These are phyloP conservation scores for Karstenula rhodostoma DNA, from an alignment of 2,329 filamentous ascomycete genomes.

Conservation along the genomic window DNA sequence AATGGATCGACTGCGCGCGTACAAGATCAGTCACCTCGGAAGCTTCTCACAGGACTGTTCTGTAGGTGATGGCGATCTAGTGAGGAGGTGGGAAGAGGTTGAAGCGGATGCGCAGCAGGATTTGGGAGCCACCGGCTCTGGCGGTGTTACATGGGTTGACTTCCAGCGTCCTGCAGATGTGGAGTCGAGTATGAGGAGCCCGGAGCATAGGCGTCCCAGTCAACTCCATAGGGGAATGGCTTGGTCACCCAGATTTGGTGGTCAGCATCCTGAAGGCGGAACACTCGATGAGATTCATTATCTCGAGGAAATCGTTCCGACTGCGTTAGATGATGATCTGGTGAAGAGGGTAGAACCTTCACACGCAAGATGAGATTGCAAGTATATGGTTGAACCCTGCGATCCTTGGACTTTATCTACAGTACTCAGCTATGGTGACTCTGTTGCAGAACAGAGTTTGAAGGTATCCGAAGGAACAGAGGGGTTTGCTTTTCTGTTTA, in stretches of 20 bases:
- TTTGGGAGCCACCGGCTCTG: not conserved
- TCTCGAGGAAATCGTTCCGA: not conserved
- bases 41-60: constrained; percentile 27
- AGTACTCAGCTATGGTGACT: no score
- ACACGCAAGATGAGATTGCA: not conserved
- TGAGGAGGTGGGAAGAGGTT: not conserved
- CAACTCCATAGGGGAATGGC: not conserved
- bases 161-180: not conserved
- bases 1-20: constrained; percentile 56
- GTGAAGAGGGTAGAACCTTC: not conserved
- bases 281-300: not conserved
- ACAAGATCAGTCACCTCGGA: constrained; percentile 51
- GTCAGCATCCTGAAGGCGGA: not conserved
- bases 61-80: not conserved
- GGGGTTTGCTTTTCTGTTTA: no score
- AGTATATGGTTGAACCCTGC: no score
- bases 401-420: no score
- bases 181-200: not conserved
- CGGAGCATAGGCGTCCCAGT: not conserved
- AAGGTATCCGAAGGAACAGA: no score
- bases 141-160: not conserved
- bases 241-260: not conserved
- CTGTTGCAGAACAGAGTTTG: no score
- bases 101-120: not conserved
- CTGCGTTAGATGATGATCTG: not conserved